phyloP scores from a whole-genome alignment of 1,284 basidiomycete genomes.

The Malassezia cuniculi region DNA sequence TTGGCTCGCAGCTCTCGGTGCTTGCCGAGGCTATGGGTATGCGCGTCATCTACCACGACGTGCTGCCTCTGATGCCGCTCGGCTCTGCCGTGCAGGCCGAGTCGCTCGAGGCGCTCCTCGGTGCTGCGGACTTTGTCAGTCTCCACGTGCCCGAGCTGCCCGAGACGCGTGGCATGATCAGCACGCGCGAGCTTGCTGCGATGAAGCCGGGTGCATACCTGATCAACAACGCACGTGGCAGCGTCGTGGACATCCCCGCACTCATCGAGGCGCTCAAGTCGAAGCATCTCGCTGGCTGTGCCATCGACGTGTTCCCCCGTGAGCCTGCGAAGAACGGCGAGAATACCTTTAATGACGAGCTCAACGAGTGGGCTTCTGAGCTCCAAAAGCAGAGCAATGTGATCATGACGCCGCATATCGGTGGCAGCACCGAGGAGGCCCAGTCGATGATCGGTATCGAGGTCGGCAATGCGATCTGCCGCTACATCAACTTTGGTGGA shows the following conservation, averaged over 20 bases:
- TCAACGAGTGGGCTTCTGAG: constrained; percentile 36
- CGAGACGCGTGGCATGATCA: constrained; percentile 92
- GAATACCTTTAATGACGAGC: constrained; percentile 52
- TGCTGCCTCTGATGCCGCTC: constrained; percentile 93
- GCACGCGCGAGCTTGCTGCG: constrained; percentile 58
- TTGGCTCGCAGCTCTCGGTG: constrained; percentile 91
- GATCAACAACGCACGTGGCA: constrained; percentile 93
- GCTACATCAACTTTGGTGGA: constrained; percentile 81
- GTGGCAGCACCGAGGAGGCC: constrained; percentile 96
- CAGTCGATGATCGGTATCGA: constrained; percentile 95
- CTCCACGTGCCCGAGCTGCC: constrained; percentile 92
- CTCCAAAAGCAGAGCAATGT: constrained; percentile 34
- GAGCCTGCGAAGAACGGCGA: constrained; percentile 85
- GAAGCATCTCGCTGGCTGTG: constrained; percentile 79
- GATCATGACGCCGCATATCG: constrained; percentile 66
- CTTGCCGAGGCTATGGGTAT: constrained; percentile 93
- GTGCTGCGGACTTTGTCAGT: constrained; percentile 78
- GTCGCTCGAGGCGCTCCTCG: constrained; percentile 63
- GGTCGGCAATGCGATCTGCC: constrained; percentile 68
- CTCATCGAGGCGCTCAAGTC: constrained; percentile 69
- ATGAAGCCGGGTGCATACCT: constrained; percentile 95
- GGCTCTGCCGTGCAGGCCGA: constrained; percentile 84
- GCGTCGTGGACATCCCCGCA: constrained; percentile 85
- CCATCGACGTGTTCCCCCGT: constrained; percentile 84
- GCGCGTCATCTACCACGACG: constrained; percentile 88